Evolutionary conservation across 2,329 filamentous ascomycete genomes (phyloP), one percentile per base, ranked within the genome.

Genomic region (Aspergillus sp.): DNA sequence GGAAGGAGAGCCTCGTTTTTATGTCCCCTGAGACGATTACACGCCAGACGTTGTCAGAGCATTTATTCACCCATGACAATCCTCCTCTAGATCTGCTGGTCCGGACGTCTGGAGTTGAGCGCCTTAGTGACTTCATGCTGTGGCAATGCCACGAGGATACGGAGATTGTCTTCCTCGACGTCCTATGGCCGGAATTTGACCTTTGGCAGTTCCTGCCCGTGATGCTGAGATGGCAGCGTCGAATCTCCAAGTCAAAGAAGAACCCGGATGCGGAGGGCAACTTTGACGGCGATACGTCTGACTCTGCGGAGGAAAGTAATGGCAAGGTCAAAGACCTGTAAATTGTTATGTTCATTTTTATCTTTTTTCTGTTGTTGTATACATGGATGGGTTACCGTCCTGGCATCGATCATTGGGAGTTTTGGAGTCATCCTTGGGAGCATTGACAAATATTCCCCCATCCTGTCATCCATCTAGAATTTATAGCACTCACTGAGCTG

Each of bases 91-190:
- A 99, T 72, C 84, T 99, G 12, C 88, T 99, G 57, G 85, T 99
- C 54, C 87, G 95, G 54, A 99, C 95, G 4, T 97, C 92, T 64
- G 94, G 93, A 28, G 95, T 99, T 13, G 90, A 93, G 76, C 86
- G 95, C 52, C 81, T 99, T 61, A 97, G 92, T 72, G 95, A 99
- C 75, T 99, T 98, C 70, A 95, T 99, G 93, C 87, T 99, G 36
- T 99, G 95, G 95, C 95, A 99, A 78, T 95, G 91, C 70, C 93
- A 98, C 72, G 87, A 97, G 72, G 84, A 94, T 65, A 97, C 95
- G 0, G 90, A 96, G 62, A 90, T 99, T 65, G 91, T 96, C 61
- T 99, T 98, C 74, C 79, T 97, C 59, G 86, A 96, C 69, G 95
- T 91, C 65, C 82, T 97, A 63, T 99, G 95, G 95, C 95, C 95